Evolutionary conservation across 768 basidiomycete genomes (phyloP).

Genomic region (Tubosaeta brunneosetosa): DNA sequence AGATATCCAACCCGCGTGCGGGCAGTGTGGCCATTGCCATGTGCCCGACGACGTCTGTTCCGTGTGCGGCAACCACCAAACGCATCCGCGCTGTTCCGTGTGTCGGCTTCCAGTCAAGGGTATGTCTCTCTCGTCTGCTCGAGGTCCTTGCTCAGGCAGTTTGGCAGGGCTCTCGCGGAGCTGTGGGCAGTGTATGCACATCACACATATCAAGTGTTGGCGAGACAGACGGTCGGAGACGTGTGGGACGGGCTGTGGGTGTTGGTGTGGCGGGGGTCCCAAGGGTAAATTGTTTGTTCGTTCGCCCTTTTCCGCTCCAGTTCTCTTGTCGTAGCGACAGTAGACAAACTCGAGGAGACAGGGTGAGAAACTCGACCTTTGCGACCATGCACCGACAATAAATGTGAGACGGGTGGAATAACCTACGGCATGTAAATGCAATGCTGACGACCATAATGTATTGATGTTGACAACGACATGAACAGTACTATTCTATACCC

Average conservation of each 20-base stretch:
- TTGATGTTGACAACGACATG: not conserved
- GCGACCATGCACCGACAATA: too few relatives aligned
- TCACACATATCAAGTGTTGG: slow-evolving; percentile 67
- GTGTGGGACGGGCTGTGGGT: slow-evolving; percentile 69
- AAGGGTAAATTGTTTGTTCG: slow-evolving; percentile 5
- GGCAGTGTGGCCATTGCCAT: slow-evolving; percentile 36
- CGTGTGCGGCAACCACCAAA: slow-evolving; percentile 39
- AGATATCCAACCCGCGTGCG: slow-evolving; percentile 50
- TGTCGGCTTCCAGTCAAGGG: slow-evolving; percentile 78
- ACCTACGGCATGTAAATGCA: not conserved
- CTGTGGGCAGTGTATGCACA: slow-evolving; percentile 59
- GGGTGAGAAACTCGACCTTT: too few relatives aligned
- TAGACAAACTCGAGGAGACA: too few relatives aligned
- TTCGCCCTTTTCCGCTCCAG: slow-evolving; percentile 9
- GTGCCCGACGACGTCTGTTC: slow-evolving; percentile 38
- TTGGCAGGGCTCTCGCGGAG: slow-evolving; percentile 54
- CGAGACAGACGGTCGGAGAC: slow-evolving; percentile 37
- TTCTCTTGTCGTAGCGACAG: not conserved
- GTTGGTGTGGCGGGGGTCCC: slow-evolving; percentile 40
- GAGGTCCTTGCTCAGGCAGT: not conserved
- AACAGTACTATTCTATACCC: slow-evolving; percentile 35
- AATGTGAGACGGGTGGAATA: not conserved
- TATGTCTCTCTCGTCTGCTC: slow-evolving; percentile 19
- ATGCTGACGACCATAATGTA: not conserved
- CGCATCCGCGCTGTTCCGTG: slow-evolving; percentile 57